These are phyloP conservation scores for Melastoma malabathricum DNA, from an alignment of 345 rosid genomes.

Conservation along the genomic window DNA sequence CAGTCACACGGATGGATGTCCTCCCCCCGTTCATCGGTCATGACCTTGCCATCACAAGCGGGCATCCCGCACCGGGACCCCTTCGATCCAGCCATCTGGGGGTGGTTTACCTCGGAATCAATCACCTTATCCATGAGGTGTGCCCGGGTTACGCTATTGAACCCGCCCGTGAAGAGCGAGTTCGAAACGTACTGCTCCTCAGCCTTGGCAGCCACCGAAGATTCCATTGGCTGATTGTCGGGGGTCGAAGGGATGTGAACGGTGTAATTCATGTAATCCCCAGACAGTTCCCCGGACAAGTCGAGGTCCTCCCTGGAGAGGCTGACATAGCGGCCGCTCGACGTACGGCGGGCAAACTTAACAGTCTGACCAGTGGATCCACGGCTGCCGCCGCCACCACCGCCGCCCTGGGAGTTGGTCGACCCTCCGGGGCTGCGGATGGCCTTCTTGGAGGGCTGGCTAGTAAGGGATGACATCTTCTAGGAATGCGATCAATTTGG, in stretches of 20 bases:
- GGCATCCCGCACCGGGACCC: conserved; percentile 77
- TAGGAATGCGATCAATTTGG: too few species aligned
- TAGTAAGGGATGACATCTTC: too few species aligned
- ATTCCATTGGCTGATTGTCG: conserved; percentile 80
- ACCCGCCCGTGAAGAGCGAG: conserved; percentile 86
- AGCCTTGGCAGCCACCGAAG: conserved; percentile 32
- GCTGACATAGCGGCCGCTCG: conserved; percentile 84
- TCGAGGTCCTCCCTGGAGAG: conserved; percentile 78
- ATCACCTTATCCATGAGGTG: conserved; percentile 47
- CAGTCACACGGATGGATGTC: conserved; percentile 86
- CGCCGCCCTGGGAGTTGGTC: too few species aligned
- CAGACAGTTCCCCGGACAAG: conserved; percentile 64
- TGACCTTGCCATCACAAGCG: conserved; percentile 86
- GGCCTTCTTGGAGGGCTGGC: conserved; percentile 8
- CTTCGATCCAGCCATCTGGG: conserved; percentile 89
- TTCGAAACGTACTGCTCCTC: conserved; percentile 90
- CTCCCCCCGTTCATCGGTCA: conserved; percentile 81
- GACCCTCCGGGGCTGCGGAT: conserved; percentile 2
- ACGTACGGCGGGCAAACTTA: conserved; percentile 78
- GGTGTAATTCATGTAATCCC: conserved; percentile 81
- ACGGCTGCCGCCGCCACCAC: too few species aligned
- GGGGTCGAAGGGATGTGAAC: conserved; percentile 95
- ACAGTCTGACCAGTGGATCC: conserved; percentile 48
- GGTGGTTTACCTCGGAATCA: conserved; percentile 85
- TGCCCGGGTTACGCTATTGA: conserved; percentile 51